A percentile compares a stretch with the other conserved stretches of the same genome.
phyloP scores from a whole-genome alignment of 345 rosid genomes.

The Eucalyptus regnans region DNA sequence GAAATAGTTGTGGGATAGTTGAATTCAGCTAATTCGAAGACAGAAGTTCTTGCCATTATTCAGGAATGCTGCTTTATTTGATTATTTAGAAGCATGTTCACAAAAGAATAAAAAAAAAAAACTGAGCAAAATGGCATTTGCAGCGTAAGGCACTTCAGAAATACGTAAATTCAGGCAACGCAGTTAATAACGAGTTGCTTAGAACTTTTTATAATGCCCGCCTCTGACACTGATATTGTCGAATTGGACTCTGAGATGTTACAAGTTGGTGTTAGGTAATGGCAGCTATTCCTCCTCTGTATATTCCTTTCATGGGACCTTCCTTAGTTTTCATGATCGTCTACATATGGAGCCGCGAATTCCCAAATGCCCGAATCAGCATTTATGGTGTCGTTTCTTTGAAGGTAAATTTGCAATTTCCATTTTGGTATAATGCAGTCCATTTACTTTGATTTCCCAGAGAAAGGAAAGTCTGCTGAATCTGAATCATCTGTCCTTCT shows the following conservation, averaged over 20 bases:
- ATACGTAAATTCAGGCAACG: background rate
- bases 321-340: conserved; percentile 53
- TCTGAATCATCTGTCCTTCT: background rate
- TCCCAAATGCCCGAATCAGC: conserved; percentile 40
- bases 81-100: background rate
- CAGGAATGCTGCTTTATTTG: background rate
- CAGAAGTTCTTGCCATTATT: background rate
- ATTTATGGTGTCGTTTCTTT: conserved; percentile 42
- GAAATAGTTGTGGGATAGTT: background rate
- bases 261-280: conserved; percentile 13
- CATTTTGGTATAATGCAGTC: background rate
- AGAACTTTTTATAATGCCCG: background rate
- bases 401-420: conserved; percentile 20
- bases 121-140: background rate
- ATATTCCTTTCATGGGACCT: conserved; percentile 38
- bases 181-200: background rate
- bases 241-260: background rate
- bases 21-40: background rate
- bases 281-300: conserved; percentile 24
- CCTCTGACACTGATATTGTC: background rate
- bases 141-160: background rate
- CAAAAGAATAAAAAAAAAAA: background rate
- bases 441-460: background rate
- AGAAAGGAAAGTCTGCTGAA: background rate
- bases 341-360: conserved; percentile 49